Evolutionary conservation across 192 early-diverging fungal species (phyloP).

Genomic region (Entophlyctis luteolus): DNA sequence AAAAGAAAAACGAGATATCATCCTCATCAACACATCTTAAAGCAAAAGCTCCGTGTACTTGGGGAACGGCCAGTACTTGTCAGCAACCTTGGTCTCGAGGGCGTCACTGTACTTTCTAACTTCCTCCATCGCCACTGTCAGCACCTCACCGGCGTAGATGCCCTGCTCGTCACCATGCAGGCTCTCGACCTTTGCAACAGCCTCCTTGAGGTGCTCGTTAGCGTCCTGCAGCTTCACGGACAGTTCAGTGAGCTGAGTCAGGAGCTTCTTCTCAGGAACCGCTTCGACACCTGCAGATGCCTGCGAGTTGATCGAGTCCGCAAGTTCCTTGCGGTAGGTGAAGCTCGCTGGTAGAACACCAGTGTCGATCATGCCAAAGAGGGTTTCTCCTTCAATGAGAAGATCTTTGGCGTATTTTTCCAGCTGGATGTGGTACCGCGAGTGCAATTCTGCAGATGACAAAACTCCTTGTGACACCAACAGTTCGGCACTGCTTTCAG

Average conservation of each 20-base stretch:
- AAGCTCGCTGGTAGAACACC: constrained; percentile 86
- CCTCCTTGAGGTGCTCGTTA: constrained; percentile 51
- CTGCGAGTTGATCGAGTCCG: constrained; percentile 70
- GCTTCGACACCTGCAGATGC: constrained; percentile 51
- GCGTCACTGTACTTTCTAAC: constrained; percentile 66
- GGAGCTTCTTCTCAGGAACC: constrained; percentile 66
- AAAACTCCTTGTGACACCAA: constrained; percentile 79
- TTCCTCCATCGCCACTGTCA: constrained; percentile 70
- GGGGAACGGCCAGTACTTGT: constrained; percentile 95
- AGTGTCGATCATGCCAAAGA: constrained; percentile 72
- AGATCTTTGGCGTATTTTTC: constrained; percentile 98
- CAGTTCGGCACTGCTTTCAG: constrained; percentile 66
- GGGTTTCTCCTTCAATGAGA: constrained; percentile 85
- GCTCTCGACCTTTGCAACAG: constrained; percentile 56
- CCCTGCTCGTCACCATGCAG: constrained; percentile 64
- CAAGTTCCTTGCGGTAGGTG: constrained; percentile 81
- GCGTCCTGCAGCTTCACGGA: constrained; percentile 56
- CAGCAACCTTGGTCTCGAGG: constrained; percentile 76
- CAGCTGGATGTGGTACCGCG: constrained; percentile 90
- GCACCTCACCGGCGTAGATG: constrained; percentile 51
- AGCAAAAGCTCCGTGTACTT: constrained; percentile 85
- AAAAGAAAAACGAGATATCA: too few species aligned
- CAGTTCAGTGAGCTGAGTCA: constrained; percentile 64
- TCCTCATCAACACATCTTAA: too few species aligned
- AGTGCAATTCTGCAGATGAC: constrained; percentile 77